phyloP scores from a whole-genome alignment of 441 rosid genomes.

The Heliophila coronopifolia region DNA sequence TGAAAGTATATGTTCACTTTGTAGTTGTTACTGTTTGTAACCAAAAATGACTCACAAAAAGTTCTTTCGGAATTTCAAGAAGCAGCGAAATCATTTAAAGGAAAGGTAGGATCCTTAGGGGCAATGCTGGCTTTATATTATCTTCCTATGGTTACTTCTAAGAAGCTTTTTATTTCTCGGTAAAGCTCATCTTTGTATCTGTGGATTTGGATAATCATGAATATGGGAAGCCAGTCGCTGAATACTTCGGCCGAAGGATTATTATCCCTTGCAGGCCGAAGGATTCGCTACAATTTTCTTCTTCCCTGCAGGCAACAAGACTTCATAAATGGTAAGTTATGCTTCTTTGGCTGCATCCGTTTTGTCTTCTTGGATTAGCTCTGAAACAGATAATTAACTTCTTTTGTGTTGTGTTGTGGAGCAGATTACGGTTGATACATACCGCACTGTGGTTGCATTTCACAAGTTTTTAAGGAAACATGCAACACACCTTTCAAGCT shows the following conservation, averaged over 20 bases:
- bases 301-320: constrained; percentile 96
- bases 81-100: constrained; percentile 80
- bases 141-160: constrained; percentile 8
- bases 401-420: constrained; percentile 17
- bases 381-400: background rate
- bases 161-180: constrained; percentile 15
- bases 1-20: constrained; percentile 7
- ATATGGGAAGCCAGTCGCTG: constrained; percentile 84
- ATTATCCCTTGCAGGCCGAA: constrained; percentile 78
- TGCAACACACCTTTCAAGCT: constrained; percentile 92
- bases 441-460: constrained; percentile 85
- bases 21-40: constrained; percentile 66
- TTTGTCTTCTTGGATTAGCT: constrained; percentile 1
- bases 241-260: constrained; percentile 95
- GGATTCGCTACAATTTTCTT: constrained; percentile 91
- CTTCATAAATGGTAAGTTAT: constrained; percentile 77
- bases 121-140: background rate
- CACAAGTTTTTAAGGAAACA: constrained; percentile 86
- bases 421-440: constrained; percentile 78
- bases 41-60: constrained; percentile 59
- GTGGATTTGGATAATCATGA: constrained; percentile 91
- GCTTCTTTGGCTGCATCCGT: background rate
- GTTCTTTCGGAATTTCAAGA: constrained; percentile 59
- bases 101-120: constrained; percentile 50
- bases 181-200: constrained; percentile 81